phyloP scores from a whole-genome alignment of 345 rosid species.

The Brassica napus region Da-Ae NC_063435.1:769501-770000 shows the following conservation, averaged over 20 bases:
- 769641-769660: slow-evolving; percentile 87
- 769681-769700: slow-evolving; percentile 47
- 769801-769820: slow-evolving; percentile 45
- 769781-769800: slow-evolving; percentile 59
- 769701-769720: not conserved
- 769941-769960: not conserved
- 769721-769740: not conserved
- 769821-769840: slow-evolving; percentile 28
- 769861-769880: slow-evolving; percentile 82
- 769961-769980: not conserved
- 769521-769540: slow-evolving; percentile 69
- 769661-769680: slow-evolving; percentile 64
- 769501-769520: slow-evolving; percentile 71
- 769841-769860: slow-evolving; percentile 41
- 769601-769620: slow-evolving; percentile 60
- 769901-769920: not conserved
- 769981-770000: not conserved
- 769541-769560: slow-evolving; percentile 76
- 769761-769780: not conserved
- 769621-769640: slow-evolving; percentile 61
- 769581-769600: slow-evolving; percentile 77
- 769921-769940: not conserved
- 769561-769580: slow-evolving; percentile 54
- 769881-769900: slow-evolving; percentile 49
- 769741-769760: not conserved